Evolutionary conservation across 495 filamentous ascomycete species (phyloP), one percentile per base, ranked within the genome.

Genomic region (Cercophora samala): DNA sequence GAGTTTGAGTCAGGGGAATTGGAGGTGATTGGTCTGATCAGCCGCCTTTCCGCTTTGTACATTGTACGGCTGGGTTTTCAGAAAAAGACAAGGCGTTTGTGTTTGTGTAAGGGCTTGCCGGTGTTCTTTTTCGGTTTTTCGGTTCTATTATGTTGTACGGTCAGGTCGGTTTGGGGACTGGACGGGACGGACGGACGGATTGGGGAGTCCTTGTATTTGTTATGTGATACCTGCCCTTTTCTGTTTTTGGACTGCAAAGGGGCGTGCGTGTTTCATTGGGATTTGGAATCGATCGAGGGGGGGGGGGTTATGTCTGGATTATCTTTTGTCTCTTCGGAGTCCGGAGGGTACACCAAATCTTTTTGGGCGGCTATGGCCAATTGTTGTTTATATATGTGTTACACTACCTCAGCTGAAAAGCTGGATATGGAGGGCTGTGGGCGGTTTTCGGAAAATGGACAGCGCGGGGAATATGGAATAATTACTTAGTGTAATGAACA

Each of bases 1-100:
- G 59, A 90, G 88, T 25, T 79, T 96, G 64, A 93, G 82, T 62
- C 80, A 84, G 71, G 84, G 84, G 3, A 82, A 83, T 66, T 86
- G 84, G 84, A 77, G 80, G 29, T 82, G 71, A 81, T 58, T 19
- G 61, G 15, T 13, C 8, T 29, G 26, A 4, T 46, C 37, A 2
- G 11, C 13, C 37, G 2, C 37, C 37, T 46, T 46, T 9, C 37
- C 15, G 2, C 37, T 46, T 46, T 46, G 37, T 11, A 17, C 11
- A 46, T 65, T 66, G 24, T 42, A 8, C 23, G 17, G 19, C 8
- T n/a, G 32, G 21, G 37, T 9, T 29, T 29, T 46, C 37, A 18
- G 13, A 46, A n/a, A n/a, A n/a, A n/a, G 13, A 46, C 37, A 17
- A 17, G 37, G 37, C 37, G 37, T 46, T 46, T 46, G 2, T 46